Evolutionary conservation across 139 green algal genomes (phyloP).

Genomic region (Eudorina sp.): DNA sequence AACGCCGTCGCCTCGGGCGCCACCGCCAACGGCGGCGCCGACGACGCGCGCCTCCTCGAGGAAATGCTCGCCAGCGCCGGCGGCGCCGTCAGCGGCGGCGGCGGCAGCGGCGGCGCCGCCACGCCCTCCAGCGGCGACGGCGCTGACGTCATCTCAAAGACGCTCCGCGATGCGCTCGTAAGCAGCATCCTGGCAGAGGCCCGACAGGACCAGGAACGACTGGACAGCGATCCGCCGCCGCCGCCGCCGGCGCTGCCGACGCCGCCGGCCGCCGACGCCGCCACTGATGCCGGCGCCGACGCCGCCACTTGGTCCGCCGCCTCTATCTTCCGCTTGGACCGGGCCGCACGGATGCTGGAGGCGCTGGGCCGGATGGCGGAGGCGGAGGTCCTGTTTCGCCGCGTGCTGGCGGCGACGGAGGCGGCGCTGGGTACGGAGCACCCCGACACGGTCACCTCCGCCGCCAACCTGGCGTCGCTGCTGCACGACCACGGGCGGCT

Average conservation of each 20-base stretch:
- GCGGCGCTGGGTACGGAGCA: constrained; percentile 20
- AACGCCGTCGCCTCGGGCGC: not conserved
- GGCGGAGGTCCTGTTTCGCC: constrained; percentile 36
- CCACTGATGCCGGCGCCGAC: not conserved
- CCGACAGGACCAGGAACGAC: too few relatives aligned
- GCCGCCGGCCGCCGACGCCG: not conserved
- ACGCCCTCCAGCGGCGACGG: not conserved
- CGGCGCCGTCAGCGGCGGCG: not conserved
- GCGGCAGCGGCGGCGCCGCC: not conserved
- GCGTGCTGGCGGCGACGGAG: constrained; percentile 38
- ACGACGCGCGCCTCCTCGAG: not conserved
- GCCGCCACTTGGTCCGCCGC: not conserved
- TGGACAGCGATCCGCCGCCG: not conserved
- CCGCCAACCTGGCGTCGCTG: constrained; percentile 23
- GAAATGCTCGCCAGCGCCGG: not conserved
- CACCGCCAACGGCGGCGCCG: not conserved
- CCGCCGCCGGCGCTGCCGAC: not conserved
- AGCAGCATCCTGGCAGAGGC: not conserved
- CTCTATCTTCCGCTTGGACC: not conserved
- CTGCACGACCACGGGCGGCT: constrained; percentile 25
- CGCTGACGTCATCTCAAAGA: not conserved
- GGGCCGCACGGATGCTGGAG: constrained; percentile 21
- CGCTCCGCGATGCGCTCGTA: constrained; percentile 14
- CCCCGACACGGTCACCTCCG: not conserved
- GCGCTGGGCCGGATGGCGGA: not conserved